These are phyloP conservation scores for Colletotrichum shisoi DNA, from an alignment of 2,329 filamentous ascomycete species.

Conservation along the genomic window DNA sequence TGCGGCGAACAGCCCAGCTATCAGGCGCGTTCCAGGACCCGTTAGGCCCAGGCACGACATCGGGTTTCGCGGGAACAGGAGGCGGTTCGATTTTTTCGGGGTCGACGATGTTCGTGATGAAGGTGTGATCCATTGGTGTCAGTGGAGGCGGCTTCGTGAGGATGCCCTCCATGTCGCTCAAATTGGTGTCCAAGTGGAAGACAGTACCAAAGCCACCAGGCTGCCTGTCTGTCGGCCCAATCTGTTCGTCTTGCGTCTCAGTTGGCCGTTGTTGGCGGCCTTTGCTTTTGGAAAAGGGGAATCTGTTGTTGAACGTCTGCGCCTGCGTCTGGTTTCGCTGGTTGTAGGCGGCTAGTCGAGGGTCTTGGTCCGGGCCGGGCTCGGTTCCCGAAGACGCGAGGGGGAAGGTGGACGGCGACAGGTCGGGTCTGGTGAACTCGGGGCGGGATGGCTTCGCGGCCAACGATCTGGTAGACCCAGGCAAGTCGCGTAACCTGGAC, in stretches of 20 bases:
- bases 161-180: conserved; percentile 91
- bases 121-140: conserved; percentile 71
- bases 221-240: conserved; percentile 66
- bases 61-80: conserved; percentile 32
- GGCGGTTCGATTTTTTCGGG: conserved; percentile 52
- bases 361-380: conserved; percentile 46
- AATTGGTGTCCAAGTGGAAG: conserved; percentile 85
- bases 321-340: conserved; percentile 51
- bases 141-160: conserved; percentile 74
- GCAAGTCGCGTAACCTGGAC: conserved; percentile 57
- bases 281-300: conserved; percentile 66
- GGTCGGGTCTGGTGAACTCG: conserved; percentile 54
- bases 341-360: conserved; percentile 32
- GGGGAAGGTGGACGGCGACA: conserved; percentile 51
- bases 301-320: conserved; percentile 68
- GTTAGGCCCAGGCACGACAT: conserved; percentile 47
- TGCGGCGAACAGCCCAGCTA: conserved; percentile 90
- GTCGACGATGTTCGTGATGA: conserved; percentile 55
- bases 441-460: conserved; percentile 59
- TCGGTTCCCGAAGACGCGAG: conserved; percentile 45
- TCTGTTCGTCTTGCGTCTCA: conserved; percentile 66
- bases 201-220: conserved; percentile 59
- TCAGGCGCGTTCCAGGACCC: conserved; percentile 92
- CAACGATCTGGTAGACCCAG: conserved; percentile 63
- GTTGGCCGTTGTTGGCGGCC: conserved; percentile 55